These are phyloP conservation scores for Rhodofomes roseus DNA, from an alignment of 1,284 basidiomycete genomes.

Conservation along the genomic window DNA sequence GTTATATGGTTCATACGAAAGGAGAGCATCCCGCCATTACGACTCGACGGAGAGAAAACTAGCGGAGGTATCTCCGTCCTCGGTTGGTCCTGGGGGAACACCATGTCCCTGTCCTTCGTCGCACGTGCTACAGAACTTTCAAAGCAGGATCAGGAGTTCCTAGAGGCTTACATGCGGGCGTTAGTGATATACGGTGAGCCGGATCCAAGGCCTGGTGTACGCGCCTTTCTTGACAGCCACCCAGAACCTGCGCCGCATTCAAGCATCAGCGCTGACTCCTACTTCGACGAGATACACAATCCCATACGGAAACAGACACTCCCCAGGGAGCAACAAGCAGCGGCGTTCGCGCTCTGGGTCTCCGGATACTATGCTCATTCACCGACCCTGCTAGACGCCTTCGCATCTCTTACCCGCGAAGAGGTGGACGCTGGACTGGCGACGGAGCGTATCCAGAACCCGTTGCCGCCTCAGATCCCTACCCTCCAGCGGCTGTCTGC, in stretches of 20 bases:
- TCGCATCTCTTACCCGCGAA: not conserved
- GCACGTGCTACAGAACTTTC: slow-evolving; percentile 8
- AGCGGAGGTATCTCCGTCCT: slow-evolving; percentile 12
- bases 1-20: slow-evolving; percentile 12
- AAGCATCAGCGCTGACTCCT: not conserved
- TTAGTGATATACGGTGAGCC: slow-evolving; percentile 13
- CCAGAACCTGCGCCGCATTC: slow-evolving; percentile 1
- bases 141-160: not conserved
- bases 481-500: not conserved
- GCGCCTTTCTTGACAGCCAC: no score
- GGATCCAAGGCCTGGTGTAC: not conserved
- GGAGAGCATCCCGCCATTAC: slow-evolving; percentile 8
- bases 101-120: slow-evolving; percentile 9
- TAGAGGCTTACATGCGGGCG: slow-evolving; percentile 11
- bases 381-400: not conserved
- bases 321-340: not conserved
- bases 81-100: slow-evolving; percentile 14
- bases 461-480: not conserved
- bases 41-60: not conserved
- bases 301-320: not conserved
- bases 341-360: not conserved
- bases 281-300: not conserved
- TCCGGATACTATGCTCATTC: slow-evolving; percentile 2
- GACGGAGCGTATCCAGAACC: not conserved
- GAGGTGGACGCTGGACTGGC: not conserved